Evolutionary conservation across 2,329 filamentous ascomycete species (phyloP), one percentile per base, ranked within the genome.

Genomic region (Beauveria asiatica): DNA sequence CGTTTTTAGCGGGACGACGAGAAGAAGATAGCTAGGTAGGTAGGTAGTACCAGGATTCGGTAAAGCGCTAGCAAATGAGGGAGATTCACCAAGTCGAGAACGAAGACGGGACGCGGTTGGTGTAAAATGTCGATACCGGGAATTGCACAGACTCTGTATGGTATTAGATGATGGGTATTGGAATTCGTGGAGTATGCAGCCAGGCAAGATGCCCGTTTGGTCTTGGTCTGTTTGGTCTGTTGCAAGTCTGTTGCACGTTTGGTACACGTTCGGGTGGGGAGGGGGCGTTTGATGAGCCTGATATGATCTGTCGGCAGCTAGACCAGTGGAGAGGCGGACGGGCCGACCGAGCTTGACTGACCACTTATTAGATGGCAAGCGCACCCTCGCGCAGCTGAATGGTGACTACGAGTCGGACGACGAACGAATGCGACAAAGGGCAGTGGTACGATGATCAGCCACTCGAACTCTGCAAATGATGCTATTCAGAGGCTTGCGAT

Each of bases 231-330:
- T 33, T 33, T 33, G 30, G 10, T 33, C 30, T 33, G 49, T 11
- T 5, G n/a, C 30, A 52, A 11, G 30, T 37, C 30, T 49, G 46
- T 25, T 17, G 46, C 25, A 49, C 33, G 51, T 37, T 16, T 54
- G 33, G 33, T 30, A 17, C 27, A 37, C 33, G n/a, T n/a, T 33
- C 46, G 25, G 30, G 8, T 23, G 27, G 30, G 49, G 45, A 33
- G 30, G 55, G 55, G 55, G 37, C 19, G 33, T 57, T 50, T 57
- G 55, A 57, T 50, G 55, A 57, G 45, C 46, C 45, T 57, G 45
- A 57, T 51, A 39, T 50, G 55, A 57, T 57, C 55, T 50, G 55
- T 50, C 33, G 55, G 55, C 46, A 50, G 55, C 55, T 57, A 41
- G 39, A 33, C 25, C 19, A 51, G 27, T 33, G 30, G 30, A 33